Conservation (phyloP, 257 asterid genomes). For the Nicotiana undulata region DNA sequence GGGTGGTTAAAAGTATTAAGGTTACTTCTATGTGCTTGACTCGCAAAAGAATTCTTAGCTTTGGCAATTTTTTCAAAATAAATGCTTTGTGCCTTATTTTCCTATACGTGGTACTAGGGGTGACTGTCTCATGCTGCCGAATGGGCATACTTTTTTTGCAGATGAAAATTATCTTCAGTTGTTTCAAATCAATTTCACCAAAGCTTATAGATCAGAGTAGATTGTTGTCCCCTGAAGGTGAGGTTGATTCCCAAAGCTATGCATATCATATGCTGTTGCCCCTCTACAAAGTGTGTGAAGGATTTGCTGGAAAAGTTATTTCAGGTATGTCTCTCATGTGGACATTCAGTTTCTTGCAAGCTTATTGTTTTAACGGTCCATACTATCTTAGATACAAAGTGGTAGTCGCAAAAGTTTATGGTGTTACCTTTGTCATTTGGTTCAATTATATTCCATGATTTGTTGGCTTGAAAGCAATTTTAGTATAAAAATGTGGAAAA, state of each 20-base stretch:
- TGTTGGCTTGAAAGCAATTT: background rate
- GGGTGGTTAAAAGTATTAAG: background rate
- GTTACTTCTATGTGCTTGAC: background rate
- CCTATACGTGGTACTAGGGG: background rate
- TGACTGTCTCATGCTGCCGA: background rate
- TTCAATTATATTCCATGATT: background rate
- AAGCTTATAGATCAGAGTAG: conserved; percentile 34
- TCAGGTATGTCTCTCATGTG: conserved; percentile 40
- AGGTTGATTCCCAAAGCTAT: conserved; percentile 38
- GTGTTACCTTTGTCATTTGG: background rate
- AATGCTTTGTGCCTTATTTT: background rate
- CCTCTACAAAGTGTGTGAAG: conserved; percentile 71
- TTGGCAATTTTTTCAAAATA: background rate
- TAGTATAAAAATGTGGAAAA: background rate
- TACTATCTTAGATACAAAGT: background rate
- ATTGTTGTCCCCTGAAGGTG: conserved; percentile 16
- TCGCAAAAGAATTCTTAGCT: background rate
- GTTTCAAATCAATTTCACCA: conserved; percentile 61
- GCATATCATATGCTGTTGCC: conserved; percentile 73
- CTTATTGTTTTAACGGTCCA: background rate
- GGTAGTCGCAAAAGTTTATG: background rate
- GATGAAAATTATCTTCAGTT: conserved; percentile 70
- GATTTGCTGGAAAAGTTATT: conserved; percentile 64
- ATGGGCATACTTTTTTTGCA: conserved; percentile 23
- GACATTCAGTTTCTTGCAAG: background rate